Evolutionary conservation across 805 yeast species (phyloP).

Genomic region (Wickerhamiella australiensis): DNA sequence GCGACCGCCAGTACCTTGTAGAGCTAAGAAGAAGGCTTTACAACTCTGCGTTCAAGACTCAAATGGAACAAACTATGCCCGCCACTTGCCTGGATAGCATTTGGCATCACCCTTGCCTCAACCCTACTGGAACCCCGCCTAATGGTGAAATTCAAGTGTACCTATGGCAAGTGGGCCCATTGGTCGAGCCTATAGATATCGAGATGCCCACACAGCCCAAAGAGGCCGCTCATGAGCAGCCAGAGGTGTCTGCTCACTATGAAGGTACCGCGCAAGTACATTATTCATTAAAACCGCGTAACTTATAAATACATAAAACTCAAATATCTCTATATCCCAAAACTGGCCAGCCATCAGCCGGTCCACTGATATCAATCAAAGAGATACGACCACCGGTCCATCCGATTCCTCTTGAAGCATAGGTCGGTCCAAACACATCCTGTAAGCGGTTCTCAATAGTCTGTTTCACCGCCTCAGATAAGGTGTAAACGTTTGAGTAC

Average conservation of each 20-base stretch:
- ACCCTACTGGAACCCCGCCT: background rate
- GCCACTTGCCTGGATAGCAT: background rate
- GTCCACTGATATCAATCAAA: conserved; percentile 55
- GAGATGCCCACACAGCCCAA: background rate
- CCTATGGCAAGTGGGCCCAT: background rate
- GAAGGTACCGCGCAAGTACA: conserved; percentile 5
- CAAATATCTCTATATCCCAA: conserved; percentile 36
- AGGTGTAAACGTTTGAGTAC: conserved; percentile 52
- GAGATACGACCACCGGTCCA: conserved; percentile 64
- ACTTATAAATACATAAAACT: background rate
- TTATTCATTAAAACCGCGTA: conserved; percentile 20
- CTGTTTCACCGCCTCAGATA: conserved; percentile 52
- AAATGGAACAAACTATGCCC: conserved; percentile 3
- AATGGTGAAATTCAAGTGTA: background rate
- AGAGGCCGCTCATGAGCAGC: background rate
- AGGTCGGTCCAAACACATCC: conserved; percentile 46
- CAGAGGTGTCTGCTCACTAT: background rate
- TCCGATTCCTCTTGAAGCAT: conserved; percentile 32
- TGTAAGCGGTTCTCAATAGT: conserved; percentile 53
- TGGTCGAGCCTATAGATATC: background rate
- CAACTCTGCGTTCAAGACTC: background rate
- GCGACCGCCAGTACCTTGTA: background rate
- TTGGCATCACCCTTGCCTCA: background rate
- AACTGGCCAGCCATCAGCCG: conserved; percentile 47
- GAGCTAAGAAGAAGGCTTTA: background rate